Base-by-base conservation (phyloP, 2,329 filamentous ascomycete species). In the Colletotrichum shisoi region DNA sequence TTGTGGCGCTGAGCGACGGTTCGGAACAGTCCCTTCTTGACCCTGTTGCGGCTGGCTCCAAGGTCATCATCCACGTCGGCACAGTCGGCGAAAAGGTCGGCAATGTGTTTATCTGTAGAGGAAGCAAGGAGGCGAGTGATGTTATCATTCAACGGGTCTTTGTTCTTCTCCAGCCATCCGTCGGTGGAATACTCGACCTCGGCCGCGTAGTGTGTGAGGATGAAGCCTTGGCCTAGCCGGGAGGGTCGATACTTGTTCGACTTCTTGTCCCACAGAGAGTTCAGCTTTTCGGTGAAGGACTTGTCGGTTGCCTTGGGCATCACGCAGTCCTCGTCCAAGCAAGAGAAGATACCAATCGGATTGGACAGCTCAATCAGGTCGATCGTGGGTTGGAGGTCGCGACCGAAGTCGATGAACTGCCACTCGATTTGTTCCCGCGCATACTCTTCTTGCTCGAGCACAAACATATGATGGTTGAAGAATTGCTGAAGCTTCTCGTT, bases 381-480 rank as follows among this genome's bases (percentile, higher is more conserved):
- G 72, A 99, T 99, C 0, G 95, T 99, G 0, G 95, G 95, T 76
- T 99, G 96, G 31, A 99, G 83, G 75, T 99, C 95, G 69, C 94
- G 93, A 19, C 95, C 95, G 76, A 99, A 99, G 78, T 99, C 95
- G 75, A 99, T 99, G 76, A 99, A 99, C 75, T 98, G 93, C 95
- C 95, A 99, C 79, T 99, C 95, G 72, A 99, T 99, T 78, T 97
- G 92, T 76, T 99, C 95, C 54, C 94, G 85, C 9, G 95, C 94
- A 77, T 99, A 99, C 77, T 99, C 95, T 77, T 99, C 95, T 75
- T 99, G 95, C 76, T 99, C 95, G 8, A 99, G 84, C 11, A 99
- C 95, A 75, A 99, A 99, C 95, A 99, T 99, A 82, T 99, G 96
- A 76, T 99, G 95, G 74, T 99, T 99, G 86, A 99, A 99, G 78